Conservation (phyloP, 192 early-diverging fungal genomes). For the Obelidium mucronatum region DNA sequence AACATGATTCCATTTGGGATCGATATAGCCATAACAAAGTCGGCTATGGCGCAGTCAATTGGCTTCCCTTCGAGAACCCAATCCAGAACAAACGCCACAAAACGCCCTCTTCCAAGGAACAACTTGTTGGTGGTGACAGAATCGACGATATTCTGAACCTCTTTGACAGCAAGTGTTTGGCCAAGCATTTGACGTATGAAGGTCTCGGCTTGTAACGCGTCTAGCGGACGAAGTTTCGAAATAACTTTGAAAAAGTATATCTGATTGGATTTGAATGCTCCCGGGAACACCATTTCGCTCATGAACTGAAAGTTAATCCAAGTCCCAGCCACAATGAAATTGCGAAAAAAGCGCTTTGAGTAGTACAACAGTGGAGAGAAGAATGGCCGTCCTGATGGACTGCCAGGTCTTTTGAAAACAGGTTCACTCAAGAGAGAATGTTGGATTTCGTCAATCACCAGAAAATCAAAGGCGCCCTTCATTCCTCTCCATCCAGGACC, state of each 20-base stretch:
- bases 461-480: background rate
- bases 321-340: conserved; percentile 40
- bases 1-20: conserved; percentile 18
- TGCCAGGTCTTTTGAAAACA: background rate
- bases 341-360: conserved; percentile 34
- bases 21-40: conserved; percentile 35
- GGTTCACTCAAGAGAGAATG: background rate
- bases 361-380: conserved; percentile 38
- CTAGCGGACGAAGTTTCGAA: conserved; percentile 27
- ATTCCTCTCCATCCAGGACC: background rate
- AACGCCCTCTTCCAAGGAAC: conserved; percentile 42
- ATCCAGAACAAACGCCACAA: conserved; percentile 46
- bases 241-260: conserved; percentile 8
- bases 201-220: conserved; percentile 11
- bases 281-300: conserved; percentile 27
- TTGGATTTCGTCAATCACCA: conserved; percentile 9
- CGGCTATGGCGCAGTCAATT: conserved; percentile 29
- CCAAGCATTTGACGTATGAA: conserved; percentile 25
- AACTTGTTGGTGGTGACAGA: conserved; percentile 28
- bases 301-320: conserved; percentile 41
- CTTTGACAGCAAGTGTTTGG: conserved; percentile 10
- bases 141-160: conserved; percentile 31
- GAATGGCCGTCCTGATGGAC: conserved; percentile 25
- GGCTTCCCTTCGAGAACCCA: conserved; percentile 19
- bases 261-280: conserved; percentile 27